Conservation (phyloP, 2,329 filamentous ascomycete species). For the Lasiodiplodia sp. region DNA sequence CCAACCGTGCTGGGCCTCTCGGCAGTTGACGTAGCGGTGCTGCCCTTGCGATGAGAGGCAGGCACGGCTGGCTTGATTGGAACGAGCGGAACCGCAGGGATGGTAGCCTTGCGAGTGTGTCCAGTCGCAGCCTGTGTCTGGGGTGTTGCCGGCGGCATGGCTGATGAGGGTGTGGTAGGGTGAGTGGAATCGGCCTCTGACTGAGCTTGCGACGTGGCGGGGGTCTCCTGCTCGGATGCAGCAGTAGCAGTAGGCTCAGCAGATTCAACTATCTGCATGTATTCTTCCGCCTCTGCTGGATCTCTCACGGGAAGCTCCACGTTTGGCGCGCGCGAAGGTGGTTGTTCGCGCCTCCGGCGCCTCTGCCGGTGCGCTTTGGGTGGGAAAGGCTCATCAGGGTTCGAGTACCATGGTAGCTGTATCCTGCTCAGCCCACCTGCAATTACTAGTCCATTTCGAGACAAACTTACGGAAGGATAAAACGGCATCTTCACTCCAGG, state of each 20-base stretch:
- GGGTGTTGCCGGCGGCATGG: slow-evolving; percentile 44
- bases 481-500: slow-evolving; percentile 52
- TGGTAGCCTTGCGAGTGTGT: slow-evolving; percentile 52
- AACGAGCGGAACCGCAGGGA: slow-evolving; percentile 61
- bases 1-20: slow-evolving; percentile 41
- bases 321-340: slow-evolving; percentile 46
- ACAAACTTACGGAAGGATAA: slow-evolving; percentile 55
- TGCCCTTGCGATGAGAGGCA: slow-evolving; percentile 25
- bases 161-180: slow-evolving; percentile 63
- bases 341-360: slow-evolving; percentile 53
- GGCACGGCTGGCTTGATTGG: slow-evolving; percentile 54
- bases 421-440: slow-evolving; percentile 2
- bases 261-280: slow-evolving; percentile 46
- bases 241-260: slow-evolving; percentile 52
- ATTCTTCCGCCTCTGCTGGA: slow-evolving; percentile 34
- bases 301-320: slow-evolving; percentile 62
- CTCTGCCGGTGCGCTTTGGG: slow-evolving; percentile 54
- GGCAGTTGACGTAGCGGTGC: slow-evolving; percentile 44
- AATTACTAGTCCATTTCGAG: background rate
- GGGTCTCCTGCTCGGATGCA: slow-evolving; percentile 61
- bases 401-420: slow-evolving; percentile 67
- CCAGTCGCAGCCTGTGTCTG: slow-evolving; percentile 42
- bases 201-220: slow-evolving; percentile 64
- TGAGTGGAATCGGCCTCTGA: slow-evolving; percentile 64
- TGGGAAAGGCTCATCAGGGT: slow-evolving; percentile 62